These are phyloP conservation scores for Leishmania arabica DNA, from an alignment of 208 protist genomes.

Conservation along the genomic window DNA sequence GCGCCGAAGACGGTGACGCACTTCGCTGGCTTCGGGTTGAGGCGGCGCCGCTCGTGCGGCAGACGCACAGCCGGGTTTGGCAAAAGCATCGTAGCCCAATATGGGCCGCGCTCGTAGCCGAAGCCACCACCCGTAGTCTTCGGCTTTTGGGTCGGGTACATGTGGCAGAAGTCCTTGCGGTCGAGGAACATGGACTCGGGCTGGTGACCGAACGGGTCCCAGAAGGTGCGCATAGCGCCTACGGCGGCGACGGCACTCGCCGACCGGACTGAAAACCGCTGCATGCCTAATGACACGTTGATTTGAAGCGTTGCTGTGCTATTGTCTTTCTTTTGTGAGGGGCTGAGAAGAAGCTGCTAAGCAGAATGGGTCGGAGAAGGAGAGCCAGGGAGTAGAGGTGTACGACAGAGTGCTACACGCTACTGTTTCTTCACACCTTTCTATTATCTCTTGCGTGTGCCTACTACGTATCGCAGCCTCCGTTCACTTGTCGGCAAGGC, in stretches of 20 bases:
- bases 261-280: conserved; percentile 28
- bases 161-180: conserved; percentile 88
- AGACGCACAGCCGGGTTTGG: conserved; percentile 91
- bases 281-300: conserved; percentile 30
- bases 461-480: not conserved
- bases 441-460: not conserved
- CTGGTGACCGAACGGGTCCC: conserved; percentile 89
- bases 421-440: not conserved
- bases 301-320: not conserved
- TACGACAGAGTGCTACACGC: not conserved
- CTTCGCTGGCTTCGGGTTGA: conserved; percentile 91
- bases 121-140: conserved; percentile 89
- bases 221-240: conserved; percentile 57
- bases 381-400: not conserved
- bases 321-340: not conserved
- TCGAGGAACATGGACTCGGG: conserved; percentile 91
- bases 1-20: conserved; percentile 90
- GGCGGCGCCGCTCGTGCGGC: conserved; percentile 82
- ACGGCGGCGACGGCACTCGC: conserved; percentile 24
- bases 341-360: not conserved
- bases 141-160: conserved; percentile 91
- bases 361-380: conserved; percentile 12
- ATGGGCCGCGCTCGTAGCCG: conserved; percentile 88
- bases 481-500: not conserved
- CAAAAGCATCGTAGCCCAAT: conserved; percentile 88